These are phyloP conservation scores for Nemania serpens DNA, from an alignment of 2,329 filamentous ascomycete genomes.

Conservation along the genomic window DNA sequence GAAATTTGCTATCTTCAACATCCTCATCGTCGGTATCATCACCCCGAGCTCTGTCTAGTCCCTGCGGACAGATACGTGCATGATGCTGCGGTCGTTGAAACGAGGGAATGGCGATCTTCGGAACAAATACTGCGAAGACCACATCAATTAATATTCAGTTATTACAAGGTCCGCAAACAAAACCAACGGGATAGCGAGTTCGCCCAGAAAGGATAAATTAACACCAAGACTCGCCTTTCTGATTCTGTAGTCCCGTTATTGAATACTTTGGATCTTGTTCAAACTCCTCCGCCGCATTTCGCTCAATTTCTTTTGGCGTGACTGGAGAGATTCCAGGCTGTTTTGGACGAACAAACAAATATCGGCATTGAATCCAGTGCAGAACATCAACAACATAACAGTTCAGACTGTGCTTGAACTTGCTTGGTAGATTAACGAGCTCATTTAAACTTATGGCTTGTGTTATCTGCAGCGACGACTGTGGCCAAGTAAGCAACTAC, in stretches of 20 bases:
- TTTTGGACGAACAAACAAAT: slow-evolving; percentile 64
- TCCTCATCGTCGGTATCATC: slow-evolving; percentile 53
- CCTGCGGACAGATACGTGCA: neutral
- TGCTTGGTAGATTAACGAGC: slow-evolving; percentile 72
- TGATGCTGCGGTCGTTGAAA: neutral
- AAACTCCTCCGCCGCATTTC: slow-evolving; percentile 23
- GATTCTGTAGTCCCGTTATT: slow-evolving; percentile 21
- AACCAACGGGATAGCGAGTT: neutral
- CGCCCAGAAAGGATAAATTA: neutral
- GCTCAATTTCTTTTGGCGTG: neutral
- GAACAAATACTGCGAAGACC: slow-evolving; percentile 32
- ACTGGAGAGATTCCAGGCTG: neutral
- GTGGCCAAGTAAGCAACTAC: slow-evolving; percentile 58
- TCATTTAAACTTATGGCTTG: slow-evolving; percentile 78
- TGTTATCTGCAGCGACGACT: slow-evolving; percentile 65
- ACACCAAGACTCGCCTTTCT: neutral
- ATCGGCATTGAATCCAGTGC: slow-evolving; percentile 90
- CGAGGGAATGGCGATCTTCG: slow-evolving; percentile 42
- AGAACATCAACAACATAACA: slow-evolving; percentile 74
- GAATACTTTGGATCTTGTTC: slow-evolving; percentile 30
- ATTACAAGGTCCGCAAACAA: neutral
- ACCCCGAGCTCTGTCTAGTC: slow-evolving; percentile 15
- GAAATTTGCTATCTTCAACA: slow-evolving; percentile 43
- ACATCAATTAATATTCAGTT: neutral
- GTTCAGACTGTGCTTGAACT: slow-evolving; percentile 61